Evolutionary conservation across 2,329 filamentous ascomycete species (phyloP).

Genomic region (Ascocoryne sarcoides): DNA sequence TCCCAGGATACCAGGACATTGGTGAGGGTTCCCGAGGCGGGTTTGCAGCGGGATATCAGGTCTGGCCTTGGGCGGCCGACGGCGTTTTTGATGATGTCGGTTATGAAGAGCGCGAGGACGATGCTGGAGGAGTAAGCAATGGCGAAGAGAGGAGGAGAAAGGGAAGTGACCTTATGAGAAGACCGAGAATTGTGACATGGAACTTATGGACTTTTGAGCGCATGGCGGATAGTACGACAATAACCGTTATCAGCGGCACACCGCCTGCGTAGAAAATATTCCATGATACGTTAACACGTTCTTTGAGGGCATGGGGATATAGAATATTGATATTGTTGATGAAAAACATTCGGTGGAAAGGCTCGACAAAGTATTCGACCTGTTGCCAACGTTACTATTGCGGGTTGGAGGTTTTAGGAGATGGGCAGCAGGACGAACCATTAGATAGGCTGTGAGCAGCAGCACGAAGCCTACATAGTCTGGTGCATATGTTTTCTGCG

Average conservation of each 20-base stretch:
- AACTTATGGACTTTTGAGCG: constrained; percentile 66
- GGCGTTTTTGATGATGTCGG: constrained; percentile 79
- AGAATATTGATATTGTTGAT: constrained; percentile 77
- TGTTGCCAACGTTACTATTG: constrained; percentile 28
- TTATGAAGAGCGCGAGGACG: constrained; percentile 71
- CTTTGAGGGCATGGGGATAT: constrained; percentile 75
- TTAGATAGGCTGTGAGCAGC: constrained; percentile 58
- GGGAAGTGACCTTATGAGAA: constrained; percentile 65
- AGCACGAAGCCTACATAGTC: constrained; percentile 76
- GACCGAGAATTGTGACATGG: constrained; percentile 76
- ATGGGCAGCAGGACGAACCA: too few relatives aligned
- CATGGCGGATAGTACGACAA: constrained; percentile 53
- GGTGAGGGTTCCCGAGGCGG: constrained; percentile 40
- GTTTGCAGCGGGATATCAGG: constrained; percentile 78
- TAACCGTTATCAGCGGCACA: constrained; percentile 58
- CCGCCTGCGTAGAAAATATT: constrained; percentile 59
- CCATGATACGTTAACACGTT: constrained; percentile 71
- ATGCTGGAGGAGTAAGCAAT: constrained; percentile 32
- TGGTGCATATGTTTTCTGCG: constrained; percentile 70
- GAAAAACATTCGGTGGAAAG: constrained; percentile 92
- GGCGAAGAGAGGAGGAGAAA: constrained; percentile 1
- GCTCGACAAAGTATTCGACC: constrained; percentile 62
- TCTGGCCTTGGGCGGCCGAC: constrained; percentile 70
- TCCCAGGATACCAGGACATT: constrained; percentile 51
- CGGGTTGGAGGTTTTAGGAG: background rate